These are phyloP conservation scores for Sporothrix curviconia DNA, from an alignment of 2,329 filamentous ascomycete species.

Conservation along the genomic window DNA sequence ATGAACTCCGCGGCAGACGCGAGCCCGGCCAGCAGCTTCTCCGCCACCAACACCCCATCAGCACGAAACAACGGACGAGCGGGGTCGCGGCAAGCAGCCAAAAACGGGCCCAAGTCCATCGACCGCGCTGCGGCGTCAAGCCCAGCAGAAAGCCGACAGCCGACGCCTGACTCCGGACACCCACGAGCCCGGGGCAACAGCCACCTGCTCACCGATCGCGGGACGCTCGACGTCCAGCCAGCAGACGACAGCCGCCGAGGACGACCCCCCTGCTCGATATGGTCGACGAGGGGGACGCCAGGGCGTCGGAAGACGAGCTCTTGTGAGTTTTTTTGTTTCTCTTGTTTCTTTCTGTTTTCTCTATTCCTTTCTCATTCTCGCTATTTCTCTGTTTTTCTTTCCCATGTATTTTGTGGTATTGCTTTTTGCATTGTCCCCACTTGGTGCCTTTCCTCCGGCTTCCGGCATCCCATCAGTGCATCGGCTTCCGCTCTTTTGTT, in stretches of 20 bases:
- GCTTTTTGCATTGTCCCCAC: not conserved
- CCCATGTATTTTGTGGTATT: not conserved
- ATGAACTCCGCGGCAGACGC: not conserved
- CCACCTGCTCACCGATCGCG: no score
- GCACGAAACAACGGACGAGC: not conserved
- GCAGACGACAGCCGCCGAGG: not conserved
- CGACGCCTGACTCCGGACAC: no score
- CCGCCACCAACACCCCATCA: no score
- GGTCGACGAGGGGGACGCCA: constrained; percentile 2
- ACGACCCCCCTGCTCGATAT: constrained; percentile 7
- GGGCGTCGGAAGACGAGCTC: constrained; percentile 4
- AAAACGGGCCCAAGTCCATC: constrained; percentile 2
- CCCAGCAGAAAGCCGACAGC: not conserved
- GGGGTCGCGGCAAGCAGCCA: not conserved
- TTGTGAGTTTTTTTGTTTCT: constrained; percentile 1
- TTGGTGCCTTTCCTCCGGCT: not conserved
- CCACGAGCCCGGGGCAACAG: no score
- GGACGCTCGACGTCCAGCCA: not conserved
- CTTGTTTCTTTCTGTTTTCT: not conserved
- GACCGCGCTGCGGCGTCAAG: no score
- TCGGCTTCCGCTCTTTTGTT: not conserved
- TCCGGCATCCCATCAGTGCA: not conserved
- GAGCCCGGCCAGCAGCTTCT: constrained; percentile 5
- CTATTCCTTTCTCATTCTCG: no score
- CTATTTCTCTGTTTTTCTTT: not conserved